Evolutionary conservation across 768 basidiomycete genomes (phyloP).

Genomic region (Phylloporus sp.): DNA sequence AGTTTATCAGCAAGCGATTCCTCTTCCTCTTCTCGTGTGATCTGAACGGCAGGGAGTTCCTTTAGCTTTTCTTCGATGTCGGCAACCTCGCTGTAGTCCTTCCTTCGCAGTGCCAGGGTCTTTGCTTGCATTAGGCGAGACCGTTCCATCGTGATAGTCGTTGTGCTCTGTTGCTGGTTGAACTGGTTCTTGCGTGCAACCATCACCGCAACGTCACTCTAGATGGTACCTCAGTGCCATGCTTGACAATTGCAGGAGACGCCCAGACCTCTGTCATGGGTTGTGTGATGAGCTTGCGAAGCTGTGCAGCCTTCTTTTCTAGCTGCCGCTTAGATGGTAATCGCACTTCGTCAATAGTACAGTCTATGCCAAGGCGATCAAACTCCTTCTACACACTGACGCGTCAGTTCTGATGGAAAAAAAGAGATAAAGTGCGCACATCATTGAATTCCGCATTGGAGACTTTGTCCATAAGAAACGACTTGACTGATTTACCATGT

Average conservation of each 20-base stretch:
- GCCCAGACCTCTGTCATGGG: conserved; percentile 73
- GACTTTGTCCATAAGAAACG: conserved; percentile 79
- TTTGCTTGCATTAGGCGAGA: conserved; percentile 66
- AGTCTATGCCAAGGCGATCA: conserved; percentile 47
- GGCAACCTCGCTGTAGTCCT: conserved; percentile 59
- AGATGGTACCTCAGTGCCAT: conserved; percentile 12
- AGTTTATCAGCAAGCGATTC: conserved; percentile 45
- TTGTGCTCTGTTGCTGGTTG: conserved; percentile 30
- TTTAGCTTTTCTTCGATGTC: conserved; percentile 61
- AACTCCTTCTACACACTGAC: conserved; percentile 58
- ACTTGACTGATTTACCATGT: conserved; percentile 61
- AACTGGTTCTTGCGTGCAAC: conserved; percentile 58
- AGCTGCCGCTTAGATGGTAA: conserved; percentile 64
- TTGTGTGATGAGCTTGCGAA: conserved; percentile 53
- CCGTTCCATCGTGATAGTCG: conserved; percentile 46
- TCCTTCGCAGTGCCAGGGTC: conserved; percentile 68
- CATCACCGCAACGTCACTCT: conserved; percentile 84
- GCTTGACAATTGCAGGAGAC: conserved; percentile 4
- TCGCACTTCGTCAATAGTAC: conserved; percentile 48
- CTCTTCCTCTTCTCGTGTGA: conserved; percentile 23
- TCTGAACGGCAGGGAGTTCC: conserved; percentile 35
- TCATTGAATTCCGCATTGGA: conserved; percentile 65
- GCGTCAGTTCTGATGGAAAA: conserved; percentile 9
- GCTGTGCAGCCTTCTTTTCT: conserved; percentile 59
- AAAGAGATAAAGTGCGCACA: conserved; percentile 39